Evolutionary conservation across 805 yeast genomes (phyloP), one percentile per base, ranked within the genome.

Genomic region (Torulaspora gathmanii): DNA sequence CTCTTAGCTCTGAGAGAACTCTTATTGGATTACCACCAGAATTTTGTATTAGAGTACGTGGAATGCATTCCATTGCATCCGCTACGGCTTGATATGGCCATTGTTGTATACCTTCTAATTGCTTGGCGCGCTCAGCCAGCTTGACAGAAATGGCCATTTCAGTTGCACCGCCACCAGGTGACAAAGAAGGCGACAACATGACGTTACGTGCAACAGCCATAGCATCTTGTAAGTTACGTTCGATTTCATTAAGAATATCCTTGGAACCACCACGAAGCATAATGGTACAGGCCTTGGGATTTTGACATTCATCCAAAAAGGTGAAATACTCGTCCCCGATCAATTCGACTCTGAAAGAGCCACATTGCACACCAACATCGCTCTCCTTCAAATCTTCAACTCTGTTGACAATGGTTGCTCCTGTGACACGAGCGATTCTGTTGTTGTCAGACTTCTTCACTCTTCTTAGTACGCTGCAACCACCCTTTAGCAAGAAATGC

Each of bases 101-200:
- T 70, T 93, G 99, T 47, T 86, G 90, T 46, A 91, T 84, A 50
- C 98, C 99, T 66, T 89, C 96, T 55, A 93, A 79, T 40, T 81
- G 75, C 72, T 89, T 91, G 40, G 98, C 96, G 70, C 80, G 83
- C 64, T 90, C 96, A 13, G 95, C 78, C 49, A 93, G 75, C 54
- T 75, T 80, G 25, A 93, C 97, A 48, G 91, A 77, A 31, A 93
- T 89, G 2, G 98, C 98, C 98, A 93, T 93, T 71, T 93, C 99
- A 23, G 97, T 91, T 42, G 99, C 99, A 58, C 99, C 99, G 50
- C 99, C 99, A 59, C 99, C 99, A 40, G 99, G 99, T 2, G 96
- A 78, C 62, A 93, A 77, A 33, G 90, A 80, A 42, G 99, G 99
- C 66, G 91, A 95, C 56, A 91, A 82, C 75, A 88, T 77, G 28